phyloP scores from a whole-genome alignment of 331 rosid species.

The Pyrus hybrid region DNA sequence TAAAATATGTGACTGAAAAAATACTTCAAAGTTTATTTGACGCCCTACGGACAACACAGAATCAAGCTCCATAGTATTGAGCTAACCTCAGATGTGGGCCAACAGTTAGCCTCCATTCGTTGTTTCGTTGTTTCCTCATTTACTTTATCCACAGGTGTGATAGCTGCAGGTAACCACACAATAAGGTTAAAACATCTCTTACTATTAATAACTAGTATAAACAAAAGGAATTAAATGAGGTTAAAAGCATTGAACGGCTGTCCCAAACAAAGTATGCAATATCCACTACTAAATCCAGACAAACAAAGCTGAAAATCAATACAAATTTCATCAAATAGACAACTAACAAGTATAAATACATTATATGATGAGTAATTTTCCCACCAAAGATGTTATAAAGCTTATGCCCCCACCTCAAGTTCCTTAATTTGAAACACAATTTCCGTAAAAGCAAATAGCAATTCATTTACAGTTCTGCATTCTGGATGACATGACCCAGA shows the following conservation, averaged over 20 bases:
- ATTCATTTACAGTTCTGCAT: background rate
- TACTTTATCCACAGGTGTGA: slow-evolving; percentile 34
- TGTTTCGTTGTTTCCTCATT: slow-evolving; percentile 47
- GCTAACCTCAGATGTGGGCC: slow-evolving; percentile 67
- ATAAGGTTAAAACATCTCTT: slow-evolving; percentile 4
- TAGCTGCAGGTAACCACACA: slow-evolving; percentile 31
- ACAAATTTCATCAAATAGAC: background rate
- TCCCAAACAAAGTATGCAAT: background rate
- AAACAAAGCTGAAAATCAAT: background rate
- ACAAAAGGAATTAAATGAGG: background rate
- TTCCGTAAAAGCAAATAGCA: background rate
- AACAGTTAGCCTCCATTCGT: slow-evolving; percentile 31
- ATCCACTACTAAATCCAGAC: slow-evolving; percentile 2
- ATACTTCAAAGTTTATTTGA: background rate
- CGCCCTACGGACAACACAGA: background rate
- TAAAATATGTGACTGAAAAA: background rate
- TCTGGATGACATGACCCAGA: background rate
- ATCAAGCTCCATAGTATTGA: background rate
- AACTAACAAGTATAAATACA: background rate
- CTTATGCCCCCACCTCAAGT: background rate
- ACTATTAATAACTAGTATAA: background rate
- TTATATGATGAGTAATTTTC: background rate
- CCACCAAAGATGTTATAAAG: background rate
- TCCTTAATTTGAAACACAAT: background rate
- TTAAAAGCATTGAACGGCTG: background rate